A percentile compares a stretch with the other conserved stretches of the same genome.
Conservation (phyloP, 1,284 basidiomycete species). For the Sanghuangporus weigelae region DNA sequence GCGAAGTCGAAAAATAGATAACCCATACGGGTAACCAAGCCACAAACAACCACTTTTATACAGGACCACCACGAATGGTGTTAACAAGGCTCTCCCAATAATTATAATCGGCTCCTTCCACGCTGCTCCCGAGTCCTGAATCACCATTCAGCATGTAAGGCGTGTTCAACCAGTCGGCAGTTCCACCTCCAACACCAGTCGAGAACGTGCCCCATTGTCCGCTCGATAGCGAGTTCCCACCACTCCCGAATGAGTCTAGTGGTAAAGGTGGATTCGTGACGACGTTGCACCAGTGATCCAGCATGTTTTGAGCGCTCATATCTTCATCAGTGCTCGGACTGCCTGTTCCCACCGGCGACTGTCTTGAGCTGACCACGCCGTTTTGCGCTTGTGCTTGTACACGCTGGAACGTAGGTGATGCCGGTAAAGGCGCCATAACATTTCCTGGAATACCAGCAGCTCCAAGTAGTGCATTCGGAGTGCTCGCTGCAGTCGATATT, state of each 20-base stretch:
- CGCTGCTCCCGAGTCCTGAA: conserved; percentile 30
- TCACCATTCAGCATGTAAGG: conserved; percentile 22
- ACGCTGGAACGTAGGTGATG: conserved; percentile 54
- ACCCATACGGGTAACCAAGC: neutral
- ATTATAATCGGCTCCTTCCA: conserved; percentile 68
- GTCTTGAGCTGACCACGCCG: conserved; percentile 35
- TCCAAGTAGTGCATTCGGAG: conserved; percentile 17
- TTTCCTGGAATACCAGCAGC: conserved; percentile 14
- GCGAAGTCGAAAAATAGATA: neutral
- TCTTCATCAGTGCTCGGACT: conserved; percentile 73
- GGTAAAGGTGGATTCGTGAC: conserved; percentile 61
- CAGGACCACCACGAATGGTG: conserved; percentile 57
- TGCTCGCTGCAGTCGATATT: neutral
- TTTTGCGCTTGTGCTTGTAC: conserved; percentile 42
- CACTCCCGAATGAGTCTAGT: conserved; percentile 45
- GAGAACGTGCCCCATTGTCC: conserved; percentile 36
- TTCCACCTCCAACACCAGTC: conserved; percentile 11
- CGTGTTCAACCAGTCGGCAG: conserved; percentile 18
- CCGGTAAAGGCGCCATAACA: conserved; percentile 17
- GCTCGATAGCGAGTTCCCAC: conserved; percentile 25
- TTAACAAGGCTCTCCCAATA: conserved; percentile 80
- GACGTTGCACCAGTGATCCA: conserved; percentile 78
- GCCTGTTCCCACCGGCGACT: conserved; percentile 51
- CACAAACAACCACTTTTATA: neutral
- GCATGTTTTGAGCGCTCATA: conserved; percentile 63